Conservation (phyloP, 129 eudicot species). For the Mikania micrantha region DNA sequence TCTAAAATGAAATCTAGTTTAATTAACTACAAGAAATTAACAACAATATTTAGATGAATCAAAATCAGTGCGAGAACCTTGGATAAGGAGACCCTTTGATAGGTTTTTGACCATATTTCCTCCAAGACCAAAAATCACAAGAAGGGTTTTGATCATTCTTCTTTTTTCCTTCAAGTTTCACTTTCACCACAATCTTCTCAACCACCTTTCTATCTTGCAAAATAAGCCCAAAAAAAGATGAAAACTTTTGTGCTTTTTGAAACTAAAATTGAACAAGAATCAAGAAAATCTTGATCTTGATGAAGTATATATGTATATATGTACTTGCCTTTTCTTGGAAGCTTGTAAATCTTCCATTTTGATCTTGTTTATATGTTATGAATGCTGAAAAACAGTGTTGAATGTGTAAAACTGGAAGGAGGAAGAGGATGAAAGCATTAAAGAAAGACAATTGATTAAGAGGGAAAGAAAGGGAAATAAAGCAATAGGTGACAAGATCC, state of each 20-base stretch:
- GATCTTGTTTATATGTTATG: slow-evolving; percentile 18
- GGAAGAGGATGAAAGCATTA: slow-evolving; percentile 32
- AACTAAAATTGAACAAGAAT: background rate
- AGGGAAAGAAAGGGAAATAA: slow-evolving; percentile 32
- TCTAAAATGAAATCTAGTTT: too few species aligned
- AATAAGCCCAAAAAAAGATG: background rate
- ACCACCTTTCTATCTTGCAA: slow-evolving; percentile 50
- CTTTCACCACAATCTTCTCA: slow-evolving; percentile 54
- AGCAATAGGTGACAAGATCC: slow-evolving; percentile 37
- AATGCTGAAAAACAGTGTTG: background rate
- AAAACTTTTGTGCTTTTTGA: slow-evolving; percentile 2
- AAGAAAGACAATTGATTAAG: slow-evolving; percentile 32
- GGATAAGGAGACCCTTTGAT: slow-evolving; percentile 85
- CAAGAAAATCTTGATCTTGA: slow-evolving; percentile 7
- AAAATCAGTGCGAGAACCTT: slow-evolving; percentile 45
- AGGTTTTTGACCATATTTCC: slow-evolving; percentile 97
- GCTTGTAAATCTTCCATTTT: slow-evolving; percentile 33
- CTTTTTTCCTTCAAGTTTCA: slow-evolving; percentile 51
- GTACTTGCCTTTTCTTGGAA: slow-evolving; percentile 62
- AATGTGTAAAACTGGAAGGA: slow-evolving; percentile 14
- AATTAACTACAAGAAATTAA: slow-evolving; percentile 8
- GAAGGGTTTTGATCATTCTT: slow-evolving; percentile 57
- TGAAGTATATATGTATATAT: too few species aligned
- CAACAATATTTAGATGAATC: too few species aligned
- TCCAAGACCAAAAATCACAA: slow-evolving; percentile 96